phyloP scores from a whole-genome alignment of 169 alveolate genomes.

The Toxoplasma gondii region DNA sequence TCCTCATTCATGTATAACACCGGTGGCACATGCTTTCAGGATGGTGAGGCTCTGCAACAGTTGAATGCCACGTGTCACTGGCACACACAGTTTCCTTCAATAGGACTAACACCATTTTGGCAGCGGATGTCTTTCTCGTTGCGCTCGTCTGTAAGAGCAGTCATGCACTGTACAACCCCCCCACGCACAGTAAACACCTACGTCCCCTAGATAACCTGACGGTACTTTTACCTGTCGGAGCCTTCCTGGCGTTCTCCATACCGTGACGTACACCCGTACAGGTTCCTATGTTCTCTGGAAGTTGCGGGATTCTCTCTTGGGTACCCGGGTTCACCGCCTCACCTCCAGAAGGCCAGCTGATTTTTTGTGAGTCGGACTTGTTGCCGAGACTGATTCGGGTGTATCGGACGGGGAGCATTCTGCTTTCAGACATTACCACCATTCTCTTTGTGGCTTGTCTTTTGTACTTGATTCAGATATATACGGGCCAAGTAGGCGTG shows the following conservation, averaged over 20 bases:
- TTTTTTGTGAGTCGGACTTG: neutral
- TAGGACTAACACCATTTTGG: neutral
- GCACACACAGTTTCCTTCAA: neutral
- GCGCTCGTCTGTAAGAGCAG: conserved; percentile 17
- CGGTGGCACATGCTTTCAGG: neutral
- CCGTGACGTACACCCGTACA: neutral
- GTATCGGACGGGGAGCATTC: neutral
- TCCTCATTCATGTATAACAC: neutral
- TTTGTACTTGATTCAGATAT: neutral
- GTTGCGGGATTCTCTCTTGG: neutral
- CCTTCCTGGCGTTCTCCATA: neutral
- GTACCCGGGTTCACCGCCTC: neutral
- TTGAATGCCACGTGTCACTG: neutral
- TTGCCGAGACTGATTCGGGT: neutral
- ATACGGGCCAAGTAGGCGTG: neutral
- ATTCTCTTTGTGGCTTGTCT: neutral
- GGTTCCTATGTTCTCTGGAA: neutral
- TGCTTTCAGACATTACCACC: neutral
- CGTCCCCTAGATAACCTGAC: neutral
- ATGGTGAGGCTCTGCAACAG: neutral
- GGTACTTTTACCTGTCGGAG: neutral
- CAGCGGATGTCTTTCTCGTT: neutral
- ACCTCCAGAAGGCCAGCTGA: conserved; percentile 15
- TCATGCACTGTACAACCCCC: neutral
- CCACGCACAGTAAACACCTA: neutral